phyloP scores from a whole-genome alignment of 345 rosid genomes.

The Dipteronia dyeriana region DNA sequence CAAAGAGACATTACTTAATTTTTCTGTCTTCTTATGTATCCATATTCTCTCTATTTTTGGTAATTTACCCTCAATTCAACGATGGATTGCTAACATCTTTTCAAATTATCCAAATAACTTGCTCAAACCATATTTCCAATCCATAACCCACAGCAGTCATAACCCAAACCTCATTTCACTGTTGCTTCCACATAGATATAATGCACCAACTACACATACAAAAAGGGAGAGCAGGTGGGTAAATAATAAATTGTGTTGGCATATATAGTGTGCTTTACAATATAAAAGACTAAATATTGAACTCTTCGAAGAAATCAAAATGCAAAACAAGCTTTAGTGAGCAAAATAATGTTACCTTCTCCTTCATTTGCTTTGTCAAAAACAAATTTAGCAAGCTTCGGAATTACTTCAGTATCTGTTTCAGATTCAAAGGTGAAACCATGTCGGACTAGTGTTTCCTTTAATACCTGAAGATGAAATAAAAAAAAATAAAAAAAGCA shows the following conservation, averaged over 20 bases:
- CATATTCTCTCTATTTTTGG: background rate
- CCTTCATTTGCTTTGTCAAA: conserved; percentile 85
- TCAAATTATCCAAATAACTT: background rate
- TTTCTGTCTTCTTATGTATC: background rate
- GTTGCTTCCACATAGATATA: background rate
- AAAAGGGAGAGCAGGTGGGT: background rate
- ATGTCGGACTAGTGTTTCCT: conserved; percentile 73
- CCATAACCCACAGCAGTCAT: background rate
- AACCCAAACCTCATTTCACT: conserved; percentile 9
- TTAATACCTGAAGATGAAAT: conserved; percentile 58
- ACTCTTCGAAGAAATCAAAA: conserved; percentile 9
- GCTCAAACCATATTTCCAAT: too few relatives aligned
- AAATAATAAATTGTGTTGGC: background rate
- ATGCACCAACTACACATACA: background rate
- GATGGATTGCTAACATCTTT: background rate
- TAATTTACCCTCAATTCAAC: background rate
- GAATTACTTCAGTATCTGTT: conserved; percentile 95
- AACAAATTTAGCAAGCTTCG: conserved; percentile 90
- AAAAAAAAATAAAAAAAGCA: background rate
- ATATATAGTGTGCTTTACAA: background rate
- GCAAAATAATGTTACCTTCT: conserved; percentile 50
- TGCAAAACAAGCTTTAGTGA: background rate
- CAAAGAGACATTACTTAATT: background rate
- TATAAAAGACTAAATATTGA: background rate
- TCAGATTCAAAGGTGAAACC: conserved; percentile 92